Conservation (phyloP, 108 stramenopile species). For the Thalassiosira profunda region DNA sequence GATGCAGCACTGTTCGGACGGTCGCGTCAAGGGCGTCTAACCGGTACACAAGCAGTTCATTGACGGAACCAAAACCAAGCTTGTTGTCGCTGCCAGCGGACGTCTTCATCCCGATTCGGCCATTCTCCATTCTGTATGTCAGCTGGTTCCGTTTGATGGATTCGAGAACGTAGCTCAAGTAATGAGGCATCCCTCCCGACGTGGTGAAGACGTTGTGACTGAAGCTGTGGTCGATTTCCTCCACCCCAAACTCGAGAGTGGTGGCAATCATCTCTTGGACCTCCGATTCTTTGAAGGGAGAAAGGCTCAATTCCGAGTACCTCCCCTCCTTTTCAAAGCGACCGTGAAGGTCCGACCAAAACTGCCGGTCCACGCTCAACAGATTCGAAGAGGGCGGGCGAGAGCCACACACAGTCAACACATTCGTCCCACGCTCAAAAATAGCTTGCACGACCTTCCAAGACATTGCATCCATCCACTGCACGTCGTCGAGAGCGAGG, state of each 20-base stretch:
- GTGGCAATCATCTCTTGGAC: constrained; percentile 52
- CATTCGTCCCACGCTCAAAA: constrained; percentile 50
- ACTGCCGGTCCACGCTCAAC: constrained; percentile 40
- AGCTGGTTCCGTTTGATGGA: constrained; percentile 59
- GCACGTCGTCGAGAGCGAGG: constrained; percentile 73
- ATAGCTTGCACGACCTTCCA: constrained; percentile 68
- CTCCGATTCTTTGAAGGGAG: constrained; percentile 51
- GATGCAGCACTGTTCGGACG: constrained; percentile 55
- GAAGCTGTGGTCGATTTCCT: constrained; percentile 52
- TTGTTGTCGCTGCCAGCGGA: constrained; percentile 10
- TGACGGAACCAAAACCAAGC: constrained; percentile 46
- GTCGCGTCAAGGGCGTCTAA: constrained; percentile 62
- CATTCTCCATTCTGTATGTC: constrained; percentile 33
- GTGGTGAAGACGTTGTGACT: constrained; percentile 45
- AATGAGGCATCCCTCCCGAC: constrained; percentile 76
- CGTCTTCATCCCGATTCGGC: constrained; percentile 39
- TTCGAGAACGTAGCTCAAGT: constrained; percentile 63
- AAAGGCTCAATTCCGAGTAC: constrained; percentile 52
- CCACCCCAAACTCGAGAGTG: constrained; percentile 33
- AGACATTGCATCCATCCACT: constrained; percentile 66
- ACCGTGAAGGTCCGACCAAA: constrained; percentile 55
- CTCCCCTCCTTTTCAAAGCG: constrained; percentile 12
- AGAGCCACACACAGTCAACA: constrained; percentile 62
- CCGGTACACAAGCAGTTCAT: constrained; percentile 63
- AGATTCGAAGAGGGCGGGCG: constrained; percentile 25